Conservation (phyloP, 345 rosid species). For the Lumnitzera racemosa region DNA sequence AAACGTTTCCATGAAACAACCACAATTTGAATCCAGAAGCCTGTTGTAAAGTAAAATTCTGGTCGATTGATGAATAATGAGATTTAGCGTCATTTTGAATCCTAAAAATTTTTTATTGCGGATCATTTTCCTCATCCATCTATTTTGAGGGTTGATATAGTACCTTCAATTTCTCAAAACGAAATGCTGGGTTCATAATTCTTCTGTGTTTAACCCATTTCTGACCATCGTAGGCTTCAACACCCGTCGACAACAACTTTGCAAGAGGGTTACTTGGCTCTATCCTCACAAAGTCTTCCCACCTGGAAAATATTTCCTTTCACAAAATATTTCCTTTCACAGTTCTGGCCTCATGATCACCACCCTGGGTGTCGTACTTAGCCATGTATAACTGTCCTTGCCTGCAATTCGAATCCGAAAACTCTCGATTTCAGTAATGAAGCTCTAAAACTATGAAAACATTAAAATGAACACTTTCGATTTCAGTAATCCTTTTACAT, state of each 20-base stretch:
- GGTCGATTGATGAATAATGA: too few species aligned
- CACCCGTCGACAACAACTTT: neutral
- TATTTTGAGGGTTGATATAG: too few species aligned
- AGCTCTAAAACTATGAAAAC: too few species aligned
- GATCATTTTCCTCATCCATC: too few species aligned
- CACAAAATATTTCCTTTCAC: conserved; percentile 28
- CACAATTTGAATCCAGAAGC: too few species aligned
- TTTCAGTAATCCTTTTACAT: too few species aligned
- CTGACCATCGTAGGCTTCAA: conserved; percentile 4
- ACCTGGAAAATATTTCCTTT: conserved; percentile 22
- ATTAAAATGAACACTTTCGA: too few species aligned
- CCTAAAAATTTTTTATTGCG: too few species aligned
- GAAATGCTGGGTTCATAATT: conserved; percentile 11
- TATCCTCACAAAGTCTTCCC: neutral
- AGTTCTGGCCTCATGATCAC: conserved; percentile 29
- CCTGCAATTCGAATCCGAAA: conserved; percentile 15
- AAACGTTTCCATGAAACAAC: too few species aligned
- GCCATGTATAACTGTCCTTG: conserved; percentile 34
- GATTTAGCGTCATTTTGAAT: too few species aligned
- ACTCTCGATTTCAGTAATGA: neutral
- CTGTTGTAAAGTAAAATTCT: too few species aligned
- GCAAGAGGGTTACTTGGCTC: neutral
- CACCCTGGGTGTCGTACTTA: conserved; percentile 31
- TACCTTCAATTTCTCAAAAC: conserved; percentile 7
- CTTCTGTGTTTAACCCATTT: conserved; percentile 9